Conservation (phyloP, 192 early-diverging fungal genomes). For the Diversispora eburnea region DNA sequence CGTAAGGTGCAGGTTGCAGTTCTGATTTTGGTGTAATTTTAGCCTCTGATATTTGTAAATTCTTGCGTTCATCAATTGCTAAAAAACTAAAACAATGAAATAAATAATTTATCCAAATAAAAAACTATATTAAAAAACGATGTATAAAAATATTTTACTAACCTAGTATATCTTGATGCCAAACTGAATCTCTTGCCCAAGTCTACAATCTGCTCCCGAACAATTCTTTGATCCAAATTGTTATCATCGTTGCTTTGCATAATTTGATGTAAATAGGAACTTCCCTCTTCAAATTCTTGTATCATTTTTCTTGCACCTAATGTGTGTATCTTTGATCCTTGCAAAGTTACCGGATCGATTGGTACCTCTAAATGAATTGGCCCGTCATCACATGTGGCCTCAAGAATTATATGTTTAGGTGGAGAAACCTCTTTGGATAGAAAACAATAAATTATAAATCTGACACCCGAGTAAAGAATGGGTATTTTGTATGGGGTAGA, state of each 20-base stretch:
- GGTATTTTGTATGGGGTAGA: conserved; percentile 2
- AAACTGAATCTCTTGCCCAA: conserved; percentile 1
- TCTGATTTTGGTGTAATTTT: not conserved
- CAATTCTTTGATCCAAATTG: not conserved
- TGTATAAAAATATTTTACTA: not conserved
- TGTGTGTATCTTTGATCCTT: conserved; percentile 25
- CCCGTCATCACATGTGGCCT: not conserved
- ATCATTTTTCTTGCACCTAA: conserved; percentile 19
- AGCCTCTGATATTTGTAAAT: not conserved
- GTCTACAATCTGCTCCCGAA: not conserved
- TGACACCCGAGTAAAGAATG: conserved; percentile 1
- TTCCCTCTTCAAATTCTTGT: conserved; percentile 13
- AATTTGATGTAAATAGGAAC: no score
- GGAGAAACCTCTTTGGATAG: not conserved
- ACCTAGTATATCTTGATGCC: no score
- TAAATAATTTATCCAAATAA: not conserved
- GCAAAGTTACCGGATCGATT: no score
- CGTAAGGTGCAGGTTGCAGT: not conserved
- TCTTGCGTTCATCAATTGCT: conserved; percentile 13
- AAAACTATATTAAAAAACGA: not conserved
- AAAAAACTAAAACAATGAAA: not conserved
- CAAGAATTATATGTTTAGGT: not conserved
- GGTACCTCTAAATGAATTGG: conserved; percentile 9
- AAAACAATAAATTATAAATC: conserved; percentile 17
- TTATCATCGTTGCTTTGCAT: not conserved